Percentiles rank a stretch among this genome's conserved stretches.
phyloP scores from a whole-genome alignment of 495 filamentous ascomycete species.

The Parmelia sp. region DNA sequence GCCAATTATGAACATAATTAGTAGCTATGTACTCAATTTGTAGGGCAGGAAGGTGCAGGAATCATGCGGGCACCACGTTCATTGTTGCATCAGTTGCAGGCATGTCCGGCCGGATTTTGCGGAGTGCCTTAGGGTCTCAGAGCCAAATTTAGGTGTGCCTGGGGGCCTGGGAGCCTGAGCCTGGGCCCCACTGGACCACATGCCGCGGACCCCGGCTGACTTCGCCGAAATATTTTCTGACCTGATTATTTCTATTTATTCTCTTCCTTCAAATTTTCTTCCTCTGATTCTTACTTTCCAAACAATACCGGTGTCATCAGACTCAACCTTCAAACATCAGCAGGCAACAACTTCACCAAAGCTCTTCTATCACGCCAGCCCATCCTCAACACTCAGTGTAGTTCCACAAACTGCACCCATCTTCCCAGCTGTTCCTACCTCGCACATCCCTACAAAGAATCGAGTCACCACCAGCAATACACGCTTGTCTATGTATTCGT shows the following conservation, averaged over 20 bases:
- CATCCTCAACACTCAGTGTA: background rate
- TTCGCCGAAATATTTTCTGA: background rate
- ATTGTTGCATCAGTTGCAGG: no score
- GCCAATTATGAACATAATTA: no score
- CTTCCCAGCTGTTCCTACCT: background rate
- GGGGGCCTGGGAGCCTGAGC: no score
- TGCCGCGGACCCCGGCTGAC: background rate
- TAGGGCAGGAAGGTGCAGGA: background rate
- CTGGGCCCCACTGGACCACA: no score
- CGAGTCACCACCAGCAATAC: slow-evolving; percentile 15
- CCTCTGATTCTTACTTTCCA: background rate
- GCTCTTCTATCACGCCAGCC: background rate
- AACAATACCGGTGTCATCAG: slow-evolving; percentile 2
- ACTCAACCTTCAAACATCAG: background rate
- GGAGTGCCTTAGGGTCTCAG: no score
- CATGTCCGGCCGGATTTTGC: no score
- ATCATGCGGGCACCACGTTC: no score
- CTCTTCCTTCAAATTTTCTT: slow-evolving; percentile 8
- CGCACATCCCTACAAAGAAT: slow-evolving; percentile 4
- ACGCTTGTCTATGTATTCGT: slow-evolving; percentile 75
- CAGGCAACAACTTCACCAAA: background rate
- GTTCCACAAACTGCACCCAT: slow-evolving; percentile 5
- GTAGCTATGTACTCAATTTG: no score
- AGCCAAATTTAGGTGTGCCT: no score
- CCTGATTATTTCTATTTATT: background rate